These are phyloP conservation scores for Albifimbria verrucaria DNA, from an alignment of 2,329 filamentous ascomycete species.

Conservation along the genomic window DNA sequence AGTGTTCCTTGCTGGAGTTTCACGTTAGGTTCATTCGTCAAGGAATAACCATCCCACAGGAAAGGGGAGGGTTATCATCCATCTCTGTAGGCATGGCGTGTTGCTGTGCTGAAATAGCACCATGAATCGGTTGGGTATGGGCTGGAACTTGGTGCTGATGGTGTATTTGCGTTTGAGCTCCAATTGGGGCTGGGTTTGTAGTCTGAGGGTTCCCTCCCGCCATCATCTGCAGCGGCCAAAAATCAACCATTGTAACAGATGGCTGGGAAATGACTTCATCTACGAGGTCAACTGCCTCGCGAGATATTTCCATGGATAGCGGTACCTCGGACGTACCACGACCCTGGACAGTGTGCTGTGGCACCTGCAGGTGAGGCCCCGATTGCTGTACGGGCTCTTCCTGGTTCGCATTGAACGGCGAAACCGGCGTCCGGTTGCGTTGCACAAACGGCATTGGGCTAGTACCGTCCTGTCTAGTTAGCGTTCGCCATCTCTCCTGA, in stretches of 20 bases:
- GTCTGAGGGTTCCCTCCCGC: not conserved
- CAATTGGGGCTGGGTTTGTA: slow-evolving; percentile 3
- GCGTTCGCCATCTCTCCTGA: slow-evolving; percentile 48
- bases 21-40: slow-evolving; percentile 23
- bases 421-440: slow-evolving; percentile 1
- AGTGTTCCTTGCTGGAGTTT: slow-evolving; percentile 15
- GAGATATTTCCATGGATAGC: not conserved
- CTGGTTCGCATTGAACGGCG: slow-evolving; percentile 2
- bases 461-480: slow-evolving; percentile 36
- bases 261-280: slow-evolving; percentile 35
- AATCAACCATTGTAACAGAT: slow-evolving; percentile 30
- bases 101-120: not conserved
- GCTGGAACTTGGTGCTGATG: not conserved
- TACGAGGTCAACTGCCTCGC: slow-evolving; percentile 13
- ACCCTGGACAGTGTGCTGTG: slow-evolving; percentile 7
- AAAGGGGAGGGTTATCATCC: slow-evolving; percentile 36
- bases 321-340: too few relatives aligned
- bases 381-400: slow-evolving; percentile 1
- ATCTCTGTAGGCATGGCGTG: slow-evolving; percentile 18
- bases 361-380: slow-evolving; percentile 1
- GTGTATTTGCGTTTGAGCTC: not conserved
- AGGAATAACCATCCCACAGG: slow-evolving; percentile 37
- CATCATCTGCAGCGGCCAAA: slow-evolving; percentile 23
- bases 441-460: slow-evolving; percentile 10
- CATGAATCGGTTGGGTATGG: not conserved